Conservation (phyloP, 305 asterid genomes). For the Solanum hybrid region DNA sequence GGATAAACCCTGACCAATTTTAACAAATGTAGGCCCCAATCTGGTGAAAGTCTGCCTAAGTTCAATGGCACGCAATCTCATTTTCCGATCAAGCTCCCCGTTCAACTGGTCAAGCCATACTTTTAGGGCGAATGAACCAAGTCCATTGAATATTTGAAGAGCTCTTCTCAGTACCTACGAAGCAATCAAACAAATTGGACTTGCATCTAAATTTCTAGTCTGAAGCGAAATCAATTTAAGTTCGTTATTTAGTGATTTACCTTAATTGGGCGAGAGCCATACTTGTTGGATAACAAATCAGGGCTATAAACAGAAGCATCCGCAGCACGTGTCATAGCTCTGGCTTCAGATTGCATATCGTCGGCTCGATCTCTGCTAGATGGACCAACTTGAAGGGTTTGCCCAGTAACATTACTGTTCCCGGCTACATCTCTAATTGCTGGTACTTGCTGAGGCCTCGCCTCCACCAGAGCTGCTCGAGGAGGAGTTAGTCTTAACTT, state of each 20-base stretch:
- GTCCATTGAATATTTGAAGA: conserved; percentile 46
- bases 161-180: conserved; percentile 52
- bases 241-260: conserved; percentile 10
- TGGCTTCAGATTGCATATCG: conserved; percentile 91
- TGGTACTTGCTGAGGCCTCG: conserved; percentile 44
- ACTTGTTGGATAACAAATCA: conserved; percentile 36
- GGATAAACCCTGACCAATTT: conserved; percentile 93
- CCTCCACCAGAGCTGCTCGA: conserved; percentile 70
- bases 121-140: conserved; percentile 64
- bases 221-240: neutral
- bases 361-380: conserved; percentile 62
- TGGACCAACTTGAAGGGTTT: conserved; percentile 21
- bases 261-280: conserved; percentile 76
- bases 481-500: conserved; percentile 11
- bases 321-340: conserved; percentile 83
- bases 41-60: conserved; percentile 64
- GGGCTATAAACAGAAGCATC: conserved; percentile 75
- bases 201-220: neutral
- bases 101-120: conserved; percentile 70
- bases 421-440: conserved; percentile 22
- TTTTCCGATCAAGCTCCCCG: conserved; percentile 44
- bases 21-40: conserved; percentile 93
- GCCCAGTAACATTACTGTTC: conserved; percentile 10
- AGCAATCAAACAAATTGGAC: neutral
- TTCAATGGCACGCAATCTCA: conserved; percentile 56